These are phyloP conservation scores for Alternaria panax DNA, from an alignment of 2,329 filamentous ascomycete species.

Conservation along the genomic window DNA sequence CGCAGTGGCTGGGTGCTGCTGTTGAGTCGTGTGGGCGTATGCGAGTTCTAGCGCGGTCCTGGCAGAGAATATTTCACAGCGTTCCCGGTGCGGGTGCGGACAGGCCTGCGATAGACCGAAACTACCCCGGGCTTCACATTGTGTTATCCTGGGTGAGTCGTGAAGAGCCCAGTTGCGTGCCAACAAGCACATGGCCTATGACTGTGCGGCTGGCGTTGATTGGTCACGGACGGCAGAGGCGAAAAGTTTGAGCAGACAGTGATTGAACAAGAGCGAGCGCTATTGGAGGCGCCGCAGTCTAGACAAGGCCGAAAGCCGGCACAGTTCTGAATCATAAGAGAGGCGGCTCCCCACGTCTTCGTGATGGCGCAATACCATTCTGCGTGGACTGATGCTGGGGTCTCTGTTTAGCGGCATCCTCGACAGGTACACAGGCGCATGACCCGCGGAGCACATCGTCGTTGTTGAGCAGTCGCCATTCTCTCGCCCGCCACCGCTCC, in stretches of 20 bases:
- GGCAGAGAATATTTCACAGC: neutral
- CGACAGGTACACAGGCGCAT: slow-evolving; percentile 14
- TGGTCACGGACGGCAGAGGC: slow-evolving; percentile 18
- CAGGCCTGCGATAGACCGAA: slow-evolving; percentile 1
- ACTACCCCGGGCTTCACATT: neutral
- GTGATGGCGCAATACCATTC: slow-evolving; percentile 1
- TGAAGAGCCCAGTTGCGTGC: slow-evolving; percentile 13
- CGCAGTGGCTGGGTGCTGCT: slow-evolving; percentile 8
- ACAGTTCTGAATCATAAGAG: slow-evolving; percentile 12
- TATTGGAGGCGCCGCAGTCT: slow-evolving; percentile 9
- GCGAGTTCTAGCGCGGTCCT: neutral
- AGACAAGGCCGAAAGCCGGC: slow-evolving; percentile 5
- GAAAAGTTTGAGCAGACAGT: slow-evolving; percentile 18
- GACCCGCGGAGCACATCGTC: slow-evolving; percentile 10
- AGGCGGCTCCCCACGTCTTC: slow-evolving; percentile 8
- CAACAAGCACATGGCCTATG: slow-evolving; percentile 13
- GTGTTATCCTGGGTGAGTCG: slow-evolving; percentile 8
- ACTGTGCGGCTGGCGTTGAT: slow-evolving; percentile 24
- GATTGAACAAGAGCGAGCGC: slow-evolving; percentile 18
- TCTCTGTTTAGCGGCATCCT: slow-evolving; percentile 12
- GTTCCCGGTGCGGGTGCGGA: neutral
- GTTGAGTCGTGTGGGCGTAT: neutral
- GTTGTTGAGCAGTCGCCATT: slow-evolving; percentile 5
- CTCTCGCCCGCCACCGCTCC: neutral
- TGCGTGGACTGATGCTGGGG: slow-evolving; percentile 10